Base-by-base conservation (phyloP, 2,329 filamentous ascomycete species). In the Sarocladiaceae sp. region DNA sequence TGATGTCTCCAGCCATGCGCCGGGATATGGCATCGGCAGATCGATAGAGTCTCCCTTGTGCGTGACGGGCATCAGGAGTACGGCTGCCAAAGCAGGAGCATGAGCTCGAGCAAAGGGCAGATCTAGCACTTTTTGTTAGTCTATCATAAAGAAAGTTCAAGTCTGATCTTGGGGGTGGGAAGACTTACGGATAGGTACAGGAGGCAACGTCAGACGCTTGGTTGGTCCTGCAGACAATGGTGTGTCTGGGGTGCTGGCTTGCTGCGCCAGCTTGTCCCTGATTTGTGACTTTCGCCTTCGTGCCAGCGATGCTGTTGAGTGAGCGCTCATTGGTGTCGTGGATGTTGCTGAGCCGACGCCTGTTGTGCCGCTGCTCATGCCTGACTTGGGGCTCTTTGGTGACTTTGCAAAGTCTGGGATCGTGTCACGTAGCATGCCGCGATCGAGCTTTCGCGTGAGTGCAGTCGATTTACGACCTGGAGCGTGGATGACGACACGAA, bases 1-100 rank as follows among this genome's bases (percentile, higher is more conserved):
- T n/a, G 82, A 67, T 0, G 80, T 83, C 51, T 78, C 73, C 2
- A 63, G 59, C 82, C 82, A 86, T 7, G 69, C 75, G 49, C 75
- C 72, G 1, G 82, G 80, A 53, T 77, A 70, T 1, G 82, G 82
- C 52, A 86, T 57, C 0, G 81, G 80, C 10, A 85, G 66, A 56
- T 84, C 79, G 50, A 86, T 69, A 2, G 69, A 67, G 58, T 84
- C 81, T 25, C 78, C 75, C 22, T 37, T 25, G 22, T 37, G 17
- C 15, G 22, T 26, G 15, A 37, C 47, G 11, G 15, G 29, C 3
- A 36, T 29, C 20, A 50, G 28, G 3, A 50, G 31, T 3, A 50
- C 47, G 12, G 47, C 47, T 4, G 29, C 33, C 3, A 50, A 17
- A 50, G 47, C 47, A 5, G 47, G 47, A 28, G 31, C 33, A 36